Conservation (phyloP, 306 rosid species). For the Elaeagnus macrophylla region DNA sequence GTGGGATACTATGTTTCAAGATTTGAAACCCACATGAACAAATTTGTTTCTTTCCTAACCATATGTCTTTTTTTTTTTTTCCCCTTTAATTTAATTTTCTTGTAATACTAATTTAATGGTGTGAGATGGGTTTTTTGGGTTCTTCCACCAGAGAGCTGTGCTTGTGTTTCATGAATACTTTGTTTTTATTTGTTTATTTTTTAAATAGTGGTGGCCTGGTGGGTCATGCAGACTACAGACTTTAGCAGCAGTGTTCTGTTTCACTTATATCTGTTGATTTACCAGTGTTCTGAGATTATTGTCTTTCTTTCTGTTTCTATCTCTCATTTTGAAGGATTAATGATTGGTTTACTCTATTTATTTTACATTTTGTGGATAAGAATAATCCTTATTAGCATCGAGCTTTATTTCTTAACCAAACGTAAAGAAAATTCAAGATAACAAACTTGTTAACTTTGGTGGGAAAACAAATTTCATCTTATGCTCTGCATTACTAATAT, state of each 20-base stretch:
- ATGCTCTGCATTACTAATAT: too few relatives aligned
- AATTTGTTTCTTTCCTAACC: too few relatives aligned
- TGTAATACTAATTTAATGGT: constrained; percentile 32
- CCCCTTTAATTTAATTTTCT: not conserved
- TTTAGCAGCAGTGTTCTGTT: constrained; percentile 36
- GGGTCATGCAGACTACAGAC: constrained; percentile 47
- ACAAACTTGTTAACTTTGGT: too few relatives aligned
- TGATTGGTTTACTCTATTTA: too few relatives aligned
- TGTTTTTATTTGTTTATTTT: not conserved
- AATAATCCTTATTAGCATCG: too few relatives aligned
- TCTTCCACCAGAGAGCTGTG: constrained; percentile 49
- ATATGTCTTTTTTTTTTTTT: not conserved
- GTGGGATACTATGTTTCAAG: constrained; percentile 88
- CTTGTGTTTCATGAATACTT: constrained; percentile 11
- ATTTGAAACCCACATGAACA: constrained; percentile 71
- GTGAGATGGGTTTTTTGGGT: constrained; percentile 56
- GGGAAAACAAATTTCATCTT: too few relatives aligned
- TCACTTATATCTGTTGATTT: constrained; percentile 19
- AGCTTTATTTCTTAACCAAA: too few relatives aligned
- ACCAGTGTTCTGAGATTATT: not conserved
- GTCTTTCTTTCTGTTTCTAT: not conserved
- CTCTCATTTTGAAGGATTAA: not conserved
- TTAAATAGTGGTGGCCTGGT: constrained; percentile 43
- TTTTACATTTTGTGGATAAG: too few relatives aligned
- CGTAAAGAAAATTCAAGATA: too few relatives aligned